A percentile compares a stretch with the other conserved stretches of the same genome.
Evolutionary conservation across 2,329 filamentous ascomycete genomes (phyloP).

Genomic region (Penicillium sp.): DNA sequence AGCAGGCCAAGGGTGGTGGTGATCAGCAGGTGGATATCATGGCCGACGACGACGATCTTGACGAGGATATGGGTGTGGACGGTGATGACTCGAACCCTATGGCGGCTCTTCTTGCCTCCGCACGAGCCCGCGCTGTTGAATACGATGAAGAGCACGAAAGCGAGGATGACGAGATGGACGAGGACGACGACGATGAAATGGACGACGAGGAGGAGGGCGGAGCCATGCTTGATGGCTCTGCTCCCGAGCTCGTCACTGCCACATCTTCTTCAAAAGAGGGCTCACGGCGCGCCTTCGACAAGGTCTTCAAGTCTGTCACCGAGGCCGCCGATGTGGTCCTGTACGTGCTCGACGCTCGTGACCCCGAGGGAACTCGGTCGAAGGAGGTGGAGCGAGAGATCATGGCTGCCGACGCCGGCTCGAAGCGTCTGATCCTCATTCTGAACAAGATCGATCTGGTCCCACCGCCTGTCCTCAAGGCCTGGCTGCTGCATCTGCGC

Average conservation of each 20-base stretch:
- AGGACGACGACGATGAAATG: slow-evolving; percentile 57
- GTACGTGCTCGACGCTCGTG: slow-evolving; percentile 88
- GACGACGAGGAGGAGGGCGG: slow-evolving; percentile 51
- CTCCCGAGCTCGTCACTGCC: slow-evolving; percentile 46
- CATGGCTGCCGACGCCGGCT: slow-evolving; percentile 79
- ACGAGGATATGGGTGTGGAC: slow-evolving; percentile 53
- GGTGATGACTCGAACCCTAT: slow-evolving; percentile 61
- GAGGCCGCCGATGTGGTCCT: slow-evolving; percentile 86
- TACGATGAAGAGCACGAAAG: slow-evolving; percentile 50
- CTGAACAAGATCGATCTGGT: slow-evolving; percentile 96
- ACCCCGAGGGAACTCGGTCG: slow-evolving; percentile 86
- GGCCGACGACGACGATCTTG: slow-evolving; percentile 47
- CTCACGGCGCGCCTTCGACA: slow-evolving; percentile 87
- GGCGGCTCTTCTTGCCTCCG: slow-evolving; percentile 46
- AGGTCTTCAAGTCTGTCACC: slow-evolving; percentile 90
- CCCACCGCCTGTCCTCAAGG: slow-evolving; percentile 74
- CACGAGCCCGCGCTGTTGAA: slow-evolving; percentile 45
- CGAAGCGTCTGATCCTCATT: slow-evolving; percentile 84
- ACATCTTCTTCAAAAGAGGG: slow-evolving; percentile 49
- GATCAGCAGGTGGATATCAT: slow-evolving; percentile 30
- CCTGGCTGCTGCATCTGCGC: slow-evolving; percentile 79
- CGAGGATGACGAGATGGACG: slow-evolving; percentile 53
- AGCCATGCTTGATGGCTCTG: slow-evolving; percentile 47
- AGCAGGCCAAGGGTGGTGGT: slow-evolving; percentile 31
- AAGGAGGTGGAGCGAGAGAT: slow-evolving; percentile 86